A percentile compares a stretch with the other conserved stretches of the same genome.
Evolutionary conservation across 371 early-diverging fungal species (phyloP).

Genomic region (Zopfochytrium polystomum): DNA sequence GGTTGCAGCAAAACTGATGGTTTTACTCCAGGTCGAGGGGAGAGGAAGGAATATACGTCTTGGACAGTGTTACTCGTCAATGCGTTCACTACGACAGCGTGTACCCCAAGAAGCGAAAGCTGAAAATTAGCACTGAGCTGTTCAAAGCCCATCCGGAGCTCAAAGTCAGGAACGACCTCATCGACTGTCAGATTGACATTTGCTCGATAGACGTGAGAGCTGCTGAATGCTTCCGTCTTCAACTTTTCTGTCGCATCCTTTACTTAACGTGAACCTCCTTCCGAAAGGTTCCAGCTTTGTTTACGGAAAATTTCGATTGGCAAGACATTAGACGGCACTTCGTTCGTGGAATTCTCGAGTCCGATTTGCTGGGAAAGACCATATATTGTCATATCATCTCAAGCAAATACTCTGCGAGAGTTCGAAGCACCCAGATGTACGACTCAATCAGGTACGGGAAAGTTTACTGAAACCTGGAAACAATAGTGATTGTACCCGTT

Average conservation of each 20-base stretch:
- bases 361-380: conserved; percentile 83
- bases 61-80: conserved; percentile 72
- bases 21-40: conserved; percentile 46
- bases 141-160: conserved; percentile 62
- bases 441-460: conserved; percentile 64
- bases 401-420: conserved; percentile 81
- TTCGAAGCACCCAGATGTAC: conserved; percentile 78
- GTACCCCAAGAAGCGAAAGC: conserved; percentile 57
- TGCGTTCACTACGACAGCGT: conserved; percentile 78
- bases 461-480: not conserved
- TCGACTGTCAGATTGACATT: conserved; percentile 91
- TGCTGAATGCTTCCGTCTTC: not conserved
- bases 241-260: not conserved
- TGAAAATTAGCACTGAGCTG: conserved; percentile 35
- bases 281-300: conserved; percentile 78
- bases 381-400: conserved; percentile 78
- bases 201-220: conserved; percentile 77
- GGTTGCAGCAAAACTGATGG: not conserved
- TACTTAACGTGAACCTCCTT: not conserved
- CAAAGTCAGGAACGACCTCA: conserved; percentile 79
- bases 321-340: conserved; percentile 87
- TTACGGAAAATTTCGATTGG: conserved; percentile 97
- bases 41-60: conserved; percentile 76
- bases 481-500: not conserved
- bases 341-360: conserved; percentile 85